phyloP scores from a whole-genome alignment of 495 filamentous ascomycete species.

The Lasiosphaeria ovina region DNA sequence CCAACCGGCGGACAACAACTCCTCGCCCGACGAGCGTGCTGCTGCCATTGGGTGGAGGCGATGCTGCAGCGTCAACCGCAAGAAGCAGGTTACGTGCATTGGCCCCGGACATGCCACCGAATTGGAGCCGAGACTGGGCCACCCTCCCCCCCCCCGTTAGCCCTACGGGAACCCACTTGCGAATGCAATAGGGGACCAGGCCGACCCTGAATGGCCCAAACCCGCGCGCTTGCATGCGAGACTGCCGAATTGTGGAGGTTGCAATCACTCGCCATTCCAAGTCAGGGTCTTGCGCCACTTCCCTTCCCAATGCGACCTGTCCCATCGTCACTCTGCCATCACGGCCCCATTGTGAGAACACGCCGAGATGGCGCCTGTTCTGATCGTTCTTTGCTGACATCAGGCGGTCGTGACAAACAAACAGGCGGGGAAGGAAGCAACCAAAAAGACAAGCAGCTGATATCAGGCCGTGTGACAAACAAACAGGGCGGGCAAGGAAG shows the following conservation, averaged over 20 bases:
- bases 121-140: slow-evolving; percentile 16
- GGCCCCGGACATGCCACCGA: slow-evolving; percentile 9
- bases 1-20: neutral
- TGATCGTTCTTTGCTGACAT: too few relatives aligned
- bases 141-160: slow-evolving; percentile 7
- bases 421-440: too few relatives aligned
- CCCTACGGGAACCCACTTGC: slow-evolving; percentile 10
- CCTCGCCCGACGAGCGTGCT: neutral
- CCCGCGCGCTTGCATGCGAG: neutral
- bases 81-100: slow-evolving; percentile 12
- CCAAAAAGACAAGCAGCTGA: too few relatives aligned
- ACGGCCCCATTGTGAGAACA: too few relatives aligned
- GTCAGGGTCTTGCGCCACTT: too few relatives aligned
- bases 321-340: too few relatives aligned
- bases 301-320: too few relatives aligned
- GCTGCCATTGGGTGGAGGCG: neutral
- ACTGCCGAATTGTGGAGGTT: neutral
- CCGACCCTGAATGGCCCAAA: neutral
- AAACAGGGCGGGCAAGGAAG: too few relatives aligned
- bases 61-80: neutral
- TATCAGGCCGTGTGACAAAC: too few relatives aligned
- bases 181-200: slow-evolving; percentile 15
- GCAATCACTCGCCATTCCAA: neutral
- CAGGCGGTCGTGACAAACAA: too few relatives aligned
- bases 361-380: too few relatives aligned